phyloP scores from a whole-genome alignment of 2,329 filamentous ascomycete species.

The Colletotrichum gloeosporioides region DNA sequence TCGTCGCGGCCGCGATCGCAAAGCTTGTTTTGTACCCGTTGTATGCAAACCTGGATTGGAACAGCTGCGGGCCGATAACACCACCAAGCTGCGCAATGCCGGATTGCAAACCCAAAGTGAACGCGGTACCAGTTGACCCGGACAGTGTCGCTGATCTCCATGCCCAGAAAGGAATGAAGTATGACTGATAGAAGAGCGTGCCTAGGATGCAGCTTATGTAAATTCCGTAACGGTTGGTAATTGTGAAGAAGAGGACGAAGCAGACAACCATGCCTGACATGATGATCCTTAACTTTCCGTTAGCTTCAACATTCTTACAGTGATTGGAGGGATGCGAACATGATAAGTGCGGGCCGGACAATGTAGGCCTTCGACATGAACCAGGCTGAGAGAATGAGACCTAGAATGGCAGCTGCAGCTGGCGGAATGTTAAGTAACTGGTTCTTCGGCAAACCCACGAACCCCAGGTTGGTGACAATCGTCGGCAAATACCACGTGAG shows the following conservation, averaged over 20 bases:
- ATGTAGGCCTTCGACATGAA: constrained; percentile 41
- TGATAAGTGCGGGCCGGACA: constrained; percentile 42
- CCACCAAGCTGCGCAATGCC: constrained; percentile 49
- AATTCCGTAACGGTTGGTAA: constrained; percentile 40
- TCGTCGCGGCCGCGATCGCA: constrained; percentile 26
- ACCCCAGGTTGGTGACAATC: constrained; percentile 45
- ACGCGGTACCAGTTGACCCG: constrained; percentile 48
- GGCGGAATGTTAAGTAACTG: constrained; percentile 52
- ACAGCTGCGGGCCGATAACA: constrained; percentile 49
- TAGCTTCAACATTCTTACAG: not conserved
- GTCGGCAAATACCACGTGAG: constrained; percentile 47
- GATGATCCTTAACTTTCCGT: constrained; percentile 29
- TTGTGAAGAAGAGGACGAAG: constrained; percentile 47
- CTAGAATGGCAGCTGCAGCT: constrained; percentile 42
- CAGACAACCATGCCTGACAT: constrained; percentile 44
- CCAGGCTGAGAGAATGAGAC: constrained; percentile 43
- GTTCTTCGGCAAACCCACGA: constrained; percentile 45
- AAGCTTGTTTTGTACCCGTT: constrained; percentile 34
- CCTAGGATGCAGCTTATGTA: constrained; percentile 51
- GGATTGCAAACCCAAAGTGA: constrained; percentile 47
- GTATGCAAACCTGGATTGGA: constrained; percentile 44
- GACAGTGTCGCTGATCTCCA: constrained; percentile 46
- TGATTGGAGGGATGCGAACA: constrained; percentile 23
- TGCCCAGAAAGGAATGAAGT: constrained; percentile 52
- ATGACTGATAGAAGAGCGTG: constrained; percentile 45